Evolutionary conservation across 176 grass and related monocot genomes (phyloP).

Genomic region (Oryza longistaminata): DNA sequence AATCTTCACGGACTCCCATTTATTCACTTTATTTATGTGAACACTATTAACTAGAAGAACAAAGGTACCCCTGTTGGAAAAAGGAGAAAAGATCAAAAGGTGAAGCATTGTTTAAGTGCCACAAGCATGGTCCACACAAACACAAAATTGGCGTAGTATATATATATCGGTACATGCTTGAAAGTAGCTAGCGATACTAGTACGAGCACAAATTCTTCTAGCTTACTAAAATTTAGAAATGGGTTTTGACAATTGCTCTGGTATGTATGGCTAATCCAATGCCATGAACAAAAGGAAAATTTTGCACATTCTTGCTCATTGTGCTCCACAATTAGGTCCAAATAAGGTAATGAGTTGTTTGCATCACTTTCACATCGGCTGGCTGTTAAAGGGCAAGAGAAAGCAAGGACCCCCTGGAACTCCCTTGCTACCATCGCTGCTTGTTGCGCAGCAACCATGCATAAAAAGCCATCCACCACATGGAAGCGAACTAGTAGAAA

Average conservation of each 20-base stretch:
- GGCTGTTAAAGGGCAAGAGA: too few relatives aligned
- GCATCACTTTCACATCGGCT: too few relatives aligned
- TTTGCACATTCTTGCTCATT: neutral
- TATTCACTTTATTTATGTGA: neutral
- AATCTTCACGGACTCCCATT: slow-evolving; percentile 57
- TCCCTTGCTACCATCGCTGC: neutral
- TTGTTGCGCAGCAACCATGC: neutral
- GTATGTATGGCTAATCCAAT: neutral
- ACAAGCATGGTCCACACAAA: neutral
- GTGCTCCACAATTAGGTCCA: neutral
- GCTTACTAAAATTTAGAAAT: neutral
- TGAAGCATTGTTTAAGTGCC: neutral
- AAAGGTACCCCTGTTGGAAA: neutral
- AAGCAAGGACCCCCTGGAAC: too few relatives aligned
- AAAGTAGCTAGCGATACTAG: neutral
- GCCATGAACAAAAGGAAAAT: neutral
- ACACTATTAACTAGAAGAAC: slow-evolving; percentile 1
- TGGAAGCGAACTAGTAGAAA: too few relatives aligned
- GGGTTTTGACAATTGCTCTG: neutral
- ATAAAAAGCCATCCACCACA: too few relatives aligned
- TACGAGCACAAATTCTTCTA: neutral
- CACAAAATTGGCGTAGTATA: neutral
- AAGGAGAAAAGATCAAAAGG: neutral
- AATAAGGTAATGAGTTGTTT: neutral
- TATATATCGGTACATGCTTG: neutral